Base-by-base conservation (phyloP, 1,284 basidiomycete species). In the Tranzscheliella williamsii region DNA sequence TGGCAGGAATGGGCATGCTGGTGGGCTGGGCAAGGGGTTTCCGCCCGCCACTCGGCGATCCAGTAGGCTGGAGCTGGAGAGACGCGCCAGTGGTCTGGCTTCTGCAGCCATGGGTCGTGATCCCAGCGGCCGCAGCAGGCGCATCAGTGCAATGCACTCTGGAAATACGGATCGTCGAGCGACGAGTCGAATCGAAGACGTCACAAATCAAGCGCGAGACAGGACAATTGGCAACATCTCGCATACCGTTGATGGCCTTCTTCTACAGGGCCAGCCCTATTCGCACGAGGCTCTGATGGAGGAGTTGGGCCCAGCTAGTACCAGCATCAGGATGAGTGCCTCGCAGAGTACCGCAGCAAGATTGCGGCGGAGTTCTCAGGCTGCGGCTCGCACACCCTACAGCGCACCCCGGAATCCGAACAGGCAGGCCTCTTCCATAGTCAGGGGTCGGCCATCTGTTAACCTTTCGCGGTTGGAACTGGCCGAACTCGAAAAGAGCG, bases 131-230 rank as follows among this genome's bases (percentile, higher is more conserved):
- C 42, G 61, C 13, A 64, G 61, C 38, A 45, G 61, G 17, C 54
- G 61, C 5, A 57, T 64, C 49, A 64, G 55, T 15, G 61, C 61
- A 6, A 57, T 64, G 51, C 61, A 64, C 30, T 32, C 54, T 11
- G 54, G 50, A 9, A 34, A 17, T 11, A 32, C 40, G 12, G 61
- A 64, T n/a, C 54, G 54, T 4, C 44, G 61, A 24, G 38, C 50
- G 3, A 41, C 41, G 12, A 41, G 49, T 22, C 47, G 55, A n/a
- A 50, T 46, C 22, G 55, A 64, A 6, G 55, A 51, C 2, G 47
- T 42, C 8, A 29, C 42, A 13, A 38, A 21, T 9, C 55, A 54
- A 29, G 43, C 38, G 12, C 49, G 61, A 24, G 61, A 64, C 36
- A 54, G 55, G 38, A 57, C 61, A 4, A 38, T 63, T 5, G 51